These are phyloP conservation scores for Phytophthora uliginosa DNA, from an alignment of 352 stramenopile genomes.

Conservation along the genomic window DNA sequence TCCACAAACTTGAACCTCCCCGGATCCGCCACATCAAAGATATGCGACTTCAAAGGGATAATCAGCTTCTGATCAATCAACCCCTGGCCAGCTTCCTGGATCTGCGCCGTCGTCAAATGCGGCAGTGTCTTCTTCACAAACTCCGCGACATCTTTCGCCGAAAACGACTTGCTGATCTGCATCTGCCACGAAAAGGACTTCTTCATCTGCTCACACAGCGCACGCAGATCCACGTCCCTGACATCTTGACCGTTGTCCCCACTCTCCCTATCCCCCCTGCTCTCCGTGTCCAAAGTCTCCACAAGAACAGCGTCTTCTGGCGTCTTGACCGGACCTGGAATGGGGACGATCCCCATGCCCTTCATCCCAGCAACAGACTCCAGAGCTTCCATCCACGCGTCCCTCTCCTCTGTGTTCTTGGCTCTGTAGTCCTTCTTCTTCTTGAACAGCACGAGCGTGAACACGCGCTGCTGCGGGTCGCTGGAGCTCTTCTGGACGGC, in stretches of 20 bases:
- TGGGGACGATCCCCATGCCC: constrained; percentile 18
- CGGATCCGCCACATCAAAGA: constrained; percentile 70
- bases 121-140: constrained; percentile 65
- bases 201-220: constrained; percentile 81
- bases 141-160: constrained; percentile 71
- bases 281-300: constrained; percentile 14
- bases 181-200: constrained; percentile 74
- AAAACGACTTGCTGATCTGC: constrained; percentile 84
- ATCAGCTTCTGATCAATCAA: constrained; percentile 81
- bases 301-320: constrained; percentile 8
- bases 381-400: constrained; percentile 77
- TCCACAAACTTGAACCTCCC: constrained; percentile 78
- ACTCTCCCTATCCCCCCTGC: constrained; percentile 19
- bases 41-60: constrained; percentile 78
- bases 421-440: constrained; percentile 86
- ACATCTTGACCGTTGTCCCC: constrained; percentile 29
- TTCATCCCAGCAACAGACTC: constrained; percentile 73
- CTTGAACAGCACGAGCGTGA: constrained; percentile 75
- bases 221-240: constrained; percentile 62
- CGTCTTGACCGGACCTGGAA: constrained; percentile 22
- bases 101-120: constrained; percentile 43
- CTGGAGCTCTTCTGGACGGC: constrained; percentile 51
- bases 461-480: constrained; percentile 54
- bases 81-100: constrained; percentile 69
- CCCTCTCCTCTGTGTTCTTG: constrained; percentile 60